Percentiles rank a stretch among this genome's conserved stretches.
phyloP scores from a whole-genome alignment of 2,329 filamentous ascomycete genomes.

The Pezicula neosporulosa region DNA sequence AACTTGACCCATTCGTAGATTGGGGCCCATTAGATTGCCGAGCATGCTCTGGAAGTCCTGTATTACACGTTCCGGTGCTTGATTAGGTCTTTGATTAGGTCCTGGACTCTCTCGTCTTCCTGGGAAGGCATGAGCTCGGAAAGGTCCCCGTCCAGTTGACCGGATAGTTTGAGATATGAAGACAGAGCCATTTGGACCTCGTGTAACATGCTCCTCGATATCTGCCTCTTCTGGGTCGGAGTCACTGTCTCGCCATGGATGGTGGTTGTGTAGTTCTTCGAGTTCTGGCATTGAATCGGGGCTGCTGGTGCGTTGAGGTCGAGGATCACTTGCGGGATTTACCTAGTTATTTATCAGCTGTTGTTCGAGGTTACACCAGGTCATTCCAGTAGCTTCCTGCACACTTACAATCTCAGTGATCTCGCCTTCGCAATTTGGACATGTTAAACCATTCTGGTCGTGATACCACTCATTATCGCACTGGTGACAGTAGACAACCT shows the following conservation, averaged over 20 bases:
- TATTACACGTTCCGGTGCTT: conserved; percentile 23
- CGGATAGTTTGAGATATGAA: conserved; percentile 24
- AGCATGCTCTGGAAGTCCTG: conserved; percentile 42
- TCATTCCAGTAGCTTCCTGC: background rate
- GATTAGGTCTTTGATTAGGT: background rate
- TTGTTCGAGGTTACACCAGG: conserved; percentile 8
- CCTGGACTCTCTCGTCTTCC: conserved; percentile 2
- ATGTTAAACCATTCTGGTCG: conserved; percentile 64
- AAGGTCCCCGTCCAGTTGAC: conserved; percentile 1
- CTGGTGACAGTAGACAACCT: conserved; percentile 82
- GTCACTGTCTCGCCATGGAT: conserved; percentile 35
- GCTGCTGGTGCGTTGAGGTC: conserved; percentile 32
- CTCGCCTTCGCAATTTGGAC: conserved; percentile 74
- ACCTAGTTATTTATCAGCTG: conserved; percentile 40
- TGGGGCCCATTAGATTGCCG: conserved; percentile 36
- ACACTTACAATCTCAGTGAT: conserved; percentile 79
- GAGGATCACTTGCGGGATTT: conserved; percentile 58
- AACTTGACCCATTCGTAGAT: conserved; percentile 8
- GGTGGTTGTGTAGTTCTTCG: conserved; percentile 17
- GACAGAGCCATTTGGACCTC: conserved; percentile 24
- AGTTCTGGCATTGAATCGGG: conserved; percentile 11
- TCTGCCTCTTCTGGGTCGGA: conserved; percentile 58
- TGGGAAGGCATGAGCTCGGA: background rate
- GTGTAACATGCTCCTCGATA: conserved; percentile 44
- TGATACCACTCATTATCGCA: conserved; percentile 81